Base-by-base conservation (phyloP, 805 yeast species). In the Nadsonia fulvescens region DNA sequence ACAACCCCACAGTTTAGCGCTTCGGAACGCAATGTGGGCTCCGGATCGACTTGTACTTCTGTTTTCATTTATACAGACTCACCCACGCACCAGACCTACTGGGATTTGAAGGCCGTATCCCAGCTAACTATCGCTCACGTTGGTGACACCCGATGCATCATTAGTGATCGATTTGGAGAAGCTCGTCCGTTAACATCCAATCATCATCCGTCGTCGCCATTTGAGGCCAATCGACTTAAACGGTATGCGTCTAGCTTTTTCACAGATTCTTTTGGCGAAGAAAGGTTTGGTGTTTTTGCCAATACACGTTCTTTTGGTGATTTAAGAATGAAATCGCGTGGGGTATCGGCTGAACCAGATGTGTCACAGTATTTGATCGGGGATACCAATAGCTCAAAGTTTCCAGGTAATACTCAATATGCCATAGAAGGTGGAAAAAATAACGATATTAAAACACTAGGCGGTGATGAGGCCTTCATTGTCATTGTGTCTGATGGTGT, bases 231-330 rank as follows among this genome's bases (percentile, higher is more conserved):
- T 26, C 56, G 98, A 32, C 53, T 89, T 22, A 59, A 75, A 14
- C 63, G 66, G 34, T 75, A 60, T 38, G 56, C 71, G n/a, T 59
- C 74, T 5, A 69, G 68, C 19, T 56, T 72, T 31, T 65, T 74
- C 42, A 70, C 76, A 5, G 96, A 86, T 46, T 74, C 94, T 3
- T 86, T 83, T 54, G 98, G 98, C 5, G 92, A 82, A 42, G 79
- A 76, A 42, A 47, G 96, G 31, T 83, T 72, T 40, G 65, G 76
- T 18, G 63, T 70, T 35, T 73, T 70, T 43, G 93, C 95, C 12
- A 89, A 89, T 43, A 89, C 98, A 2, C 61, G 98, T 36, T 62
- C 94, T 1, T 89, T 89, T 59, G 98, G 98, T 20, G 98, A 89
- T 50, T 42, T 71, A 9, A 56, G 61, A 14, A 92, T 70, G 28